Conservation (phyloP, 2,329 filamentous ascomycete genomes). For the Coniosporium tulheliwenetii region DNA sequence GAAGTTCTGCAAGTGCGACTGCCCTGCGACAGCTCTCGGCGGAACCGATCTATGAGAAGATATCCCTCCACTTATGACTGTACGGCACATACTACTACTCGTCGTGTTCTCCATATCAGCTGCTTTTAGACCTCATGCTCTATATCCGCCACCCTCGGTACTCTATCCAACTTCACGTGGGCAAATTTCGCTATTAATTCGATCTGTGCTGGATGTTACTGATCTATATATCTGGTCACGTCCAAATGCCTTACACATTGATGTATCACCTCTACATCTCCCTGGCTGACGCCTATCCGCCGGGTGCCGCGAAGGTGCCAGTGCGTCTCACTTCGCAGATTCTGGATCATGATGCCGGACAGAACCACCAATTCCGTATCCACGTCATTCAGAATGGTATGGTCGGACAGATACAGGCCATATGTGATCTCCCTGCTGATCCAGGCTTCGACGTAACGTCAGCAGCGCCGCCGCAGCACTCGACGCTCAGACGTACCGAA, state of each 20-base stretch:
- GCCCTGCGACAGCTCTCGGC: too few species aligned
- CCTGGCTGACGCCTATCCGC: slow-evolving; percentile 29
- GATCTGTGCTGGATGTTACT: slow-evolving; percentile 9
- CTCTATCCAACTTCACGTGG: slow-evolving; percentile 14
- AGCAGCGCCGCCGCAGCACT: not conserved
- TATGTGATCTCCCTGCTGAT: slow-evolving; percentile 40
- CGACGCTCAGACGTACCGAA: slow-evolving; percentile 16
- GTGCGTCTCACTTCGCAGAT: slow-evolving; percentile 33
- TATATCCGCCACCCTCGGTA: slow-evolving; percentile 23
- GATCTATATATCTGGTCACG: not conserved
- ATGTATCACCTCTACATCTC: slow-evolving; percentile 27
- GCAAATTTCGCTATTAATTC: slow-evolving; percentile 22
- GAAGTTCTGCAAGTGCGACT: too few species aligned
- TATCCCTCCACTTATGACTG: too few species aligned
- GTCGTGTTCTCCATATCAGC: too few species aligned
- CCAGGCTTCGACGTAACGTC: slow-evolving; percentile 24
- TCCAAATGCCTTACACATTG: slow-evolving; percentile 17
- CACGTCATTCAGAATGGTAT: slow-evolving; percentile 35
- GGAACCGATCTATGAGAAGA: too few species aligned
- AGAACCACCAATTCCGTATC: slow-evolving; percentile 41
- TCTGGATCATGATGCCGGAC: slow-evolving; percentile 42
- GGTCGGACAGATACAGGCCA: slow-evolving; percentile 41
- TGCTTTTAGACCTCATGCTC: slow-evolving; percentile 21
- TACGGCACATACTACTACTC: too few species aligned
- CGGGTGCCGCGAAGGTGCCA: slow-evolving; percentile 40